phyloP scores from a whole-genome alignment of 768 basidiomycete genomes.

The Tubosaeta sp. region DNA sequence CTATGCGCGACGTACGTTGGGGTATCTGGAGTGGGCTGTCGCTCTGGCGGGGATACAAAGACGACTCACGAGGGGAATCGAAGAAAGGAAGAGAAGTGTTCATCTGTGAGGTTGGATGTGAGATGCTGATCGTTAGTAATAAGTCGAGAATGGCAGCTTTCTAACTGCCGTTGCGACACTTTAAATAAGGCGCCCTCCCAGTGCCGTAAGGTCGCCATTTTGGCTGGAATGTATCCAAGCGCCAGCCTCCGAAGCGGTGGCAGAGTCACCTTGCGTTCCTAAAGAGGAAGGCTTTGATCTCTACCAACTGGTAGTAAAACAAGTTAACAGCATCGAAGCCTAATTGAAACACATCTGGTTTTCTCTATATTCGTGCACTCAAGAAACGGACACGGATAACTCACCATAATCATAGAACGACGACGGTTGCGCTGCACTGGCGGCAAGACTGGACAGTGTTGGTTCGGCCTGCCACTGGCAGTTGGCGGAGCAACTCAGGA shows the following conservation, averaged over 20 bases:
- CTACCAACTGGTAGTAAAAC: too few relatives aligned
- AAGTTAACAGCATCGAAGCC: too few relatives aligned
- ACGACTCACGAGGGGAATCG: slow-evolving; percentile 17
- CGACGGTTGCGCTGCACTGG: too few relatives aligned
- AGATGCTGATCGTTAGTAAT: slow-evolving; percentile 7
- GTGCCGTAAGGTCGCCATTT: slow-evolving; percentile 21
- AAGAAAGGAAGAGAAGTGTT: slow-evolving; percentile 9
- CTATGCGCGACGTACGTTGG: slow-evolving; percentile 8
- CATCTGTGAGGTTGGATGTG: slow-evolving; percentile 12
- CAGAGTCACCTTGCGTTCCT: slow-evolving; percentile 20
- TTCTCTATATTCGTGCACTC: too few relatives aligned
- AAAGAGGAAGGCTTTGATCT: slow-evolving; percentile 17
- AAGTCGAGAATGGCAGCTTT: slow-evolving; percentile 5
- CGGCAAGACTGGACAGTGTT: too few relatives aligned
- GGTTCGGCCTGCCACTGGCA: too few relatives aligned
- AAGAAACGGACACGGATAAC: too few relatives aligned
- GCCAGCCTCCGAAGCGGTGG: too few relatives aligned
- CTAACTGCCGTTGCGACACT: not conserved
- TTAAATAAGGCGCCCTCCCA: slow-evolving; percentile 15
- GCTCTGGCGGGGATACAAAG: slow-evolving; percentile 1
- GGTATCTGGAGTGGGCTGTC: not conserved
- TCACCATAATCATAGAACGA: too few relatives aligned
- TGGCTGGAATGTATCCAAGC: not conserved
- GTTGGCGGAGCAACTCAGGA: too few relatives aligned
- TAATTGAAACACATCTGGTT: too few relatives aligned